Evolutionary conservation across 2,329 filamentous ascomycete genomes (phyloP).

Genomic region (Podosphaera xanthii): DNA sequence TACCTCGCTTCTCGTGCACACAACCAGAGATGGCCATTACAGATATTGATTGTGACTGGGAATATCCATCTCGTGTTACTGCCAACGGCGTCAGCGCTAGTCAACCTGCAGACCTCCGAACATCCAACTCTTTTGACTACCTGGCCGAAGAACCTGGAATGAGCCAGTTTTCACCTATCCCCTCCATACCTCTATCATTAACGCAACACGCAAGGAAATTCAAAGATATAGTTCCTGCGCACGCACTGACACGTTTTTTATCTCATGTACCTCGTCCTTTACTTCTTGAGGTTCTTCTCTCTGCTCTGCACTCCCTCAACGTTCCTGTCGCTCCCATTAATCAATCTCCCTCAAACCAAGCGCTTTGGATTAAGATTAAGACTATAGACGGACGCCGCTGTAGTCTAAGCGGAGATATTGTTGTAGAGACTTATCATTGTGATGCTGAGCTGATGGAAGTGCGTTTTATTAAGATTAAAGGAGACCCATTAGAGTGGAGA

Average conservation of each 20-base stretch:
- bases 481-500: conserved; percentile 89
- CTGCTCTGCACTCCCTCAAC: conserved; percentile 66
- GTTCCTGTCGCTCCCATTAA: conserved; percentile 38
- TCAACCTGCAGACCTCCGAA: conserved; percentile 21
- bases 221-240: conserved; percentile 71
- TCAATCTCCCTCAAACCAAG: conserved; percentile 26
- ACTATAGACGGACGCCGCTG: conserved; percentile 52
- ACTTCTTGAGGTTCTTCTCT: conserved; percentile 56
- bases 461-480: conserved; percentile 81
- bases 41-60: conserved; percentile 71
- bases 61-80: conserved; percentile 31
- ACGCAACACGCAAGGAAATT: conserved; percentile 81
- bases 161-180: conserved; percentile 63
- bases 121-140: conserved; percentile 25
- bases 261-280: conserved; percentile 54
- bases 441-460: conserved; percentile 52
- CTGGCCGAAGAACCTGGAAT: conserved; percentile 71
- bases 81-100: conserved; percentile 16
- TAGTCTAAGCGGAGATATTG: conserved; percentile 49
- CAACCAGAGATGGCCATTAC: conserved; percentile 59
- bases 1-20: conserved; percentile 42
- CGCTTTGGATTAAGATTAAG: conserved; percentile 47
- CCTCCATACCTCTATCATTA: conserved; percentile 56
- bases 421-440: conserved; percentile 42
- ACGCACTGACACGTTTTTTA: conserved; percentile 79